Conservation (phyloP, 164 flowering plant species). For the Liriodendron chinense region DNA sequence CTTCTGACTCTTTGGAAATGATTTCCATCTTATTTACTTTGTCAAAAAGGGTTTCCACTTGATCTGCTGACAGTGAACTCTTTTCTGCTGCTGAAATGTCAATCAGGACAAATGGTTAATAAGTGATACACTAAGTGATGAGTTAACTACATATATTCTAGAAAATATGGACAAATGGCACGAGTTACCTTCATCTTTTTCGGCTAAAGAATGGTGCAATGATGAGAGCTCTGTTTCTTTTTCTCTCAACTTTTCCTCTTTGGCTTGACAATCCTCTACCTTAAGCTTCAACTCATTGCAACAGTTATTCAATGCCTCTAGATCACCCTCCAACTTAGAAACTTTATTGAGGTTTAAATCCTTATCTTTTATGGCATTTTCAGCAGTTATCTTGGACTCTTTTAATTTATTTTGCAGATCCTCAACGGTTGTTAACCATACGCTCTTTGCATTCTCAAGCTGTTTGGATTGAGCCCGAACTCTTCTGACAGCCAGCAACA, state of each 20-base stretch:
- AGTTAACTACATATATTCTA: conserved; percentile 2
- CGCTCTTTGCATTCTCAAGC: conserved; percentile 34
- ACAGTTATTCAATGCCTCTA: conserved; percentile 36
- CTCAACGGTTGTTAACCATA: conserved; percentile 28
- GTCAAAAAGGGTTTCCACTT: conserved; percentile 45
- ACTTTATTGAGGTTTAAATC: conserved; percentile 36
- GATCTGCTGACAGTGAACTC: conserved; percentile 37
- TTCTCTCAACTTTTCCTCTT: conserved; percentile 38
- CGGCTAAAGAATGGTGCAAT: conserved; percentile 22
- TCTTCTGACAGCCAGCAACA: conserved; percentile 39
- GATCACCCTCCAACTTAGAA: conserved; percentile 47
- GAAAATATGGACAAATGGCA: neutral
- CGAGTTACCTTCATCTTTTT: conserved; percentile 54
- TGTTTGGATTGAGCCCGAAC: conserved; percentile 31
- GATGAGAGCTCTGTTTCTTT: conserved; percentile 56
- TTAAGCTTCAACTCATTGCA: conserved; percentile 44
- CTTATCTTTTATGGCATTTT: conserved; percentile 49
- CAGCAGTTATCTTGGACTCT: conserved; percentile 29
- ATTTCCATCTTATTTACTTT: conserved; percentile 47
- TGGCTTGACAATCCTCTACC: conserved; percentile 37
- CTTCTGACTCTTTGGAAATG: conserved; percentile 28
- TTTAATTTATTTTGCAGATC: conserved; percentile 50
- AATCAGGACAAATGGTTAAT: conserved; percentile 8
- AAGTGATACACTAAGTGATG: neutral
- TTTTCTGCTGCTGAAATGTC: conserved; percentile 44